A percentile compares a stretch with the other conserved stretches of the same genome.
These are phyloP conservation scores for Russula dissimulans DNA, from an alignment of 768 basidiomycete species.

Conservation along the genomic window DNA sequence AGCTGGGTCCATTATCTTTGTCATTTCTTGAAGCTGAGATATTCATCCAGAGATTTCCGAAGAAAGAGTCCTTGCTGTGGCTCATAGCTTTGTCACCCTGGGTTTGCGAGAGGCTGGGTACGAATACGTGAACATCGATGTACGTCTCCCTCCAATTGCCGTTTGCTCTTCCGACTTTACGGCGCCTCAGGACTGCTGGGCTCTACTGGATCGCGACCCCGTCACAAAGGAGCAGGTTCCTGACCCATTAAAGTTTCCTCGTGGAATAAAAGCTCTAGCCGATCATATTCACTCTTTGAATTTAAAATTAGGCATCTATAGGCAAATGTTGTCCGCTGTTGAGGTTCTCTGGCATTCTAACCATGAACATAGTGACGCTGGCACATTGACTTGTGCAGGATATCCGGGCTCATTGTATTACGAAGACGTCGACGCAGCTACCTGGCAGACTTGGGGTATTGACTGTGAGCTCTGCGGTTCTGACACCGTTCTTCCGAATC, in stretches of 20 bases:
- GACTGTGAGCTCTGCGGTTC: conserved; percentile 29
- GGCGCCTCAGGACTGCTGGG: conserved; percentile 15
- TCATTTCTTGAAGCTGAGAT: neutral
- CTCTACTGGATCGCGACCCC: conserved; percentile 18
- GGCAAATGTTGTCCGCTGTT: conserved; percentile 24
- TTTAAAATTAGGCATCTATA: conserved; percentile 44
- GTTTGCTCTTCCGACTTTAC: neutral
- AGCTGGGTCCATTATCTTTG: neutral
- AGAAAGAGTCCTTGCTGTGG: conserved; percentile 5
- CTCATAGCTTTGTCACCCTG: conserved; percentile 12
- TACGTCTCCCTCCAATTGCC: neutral
- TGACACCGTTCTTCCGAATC: neutral
- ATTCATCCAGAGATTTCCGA: conserved; percentile 7
- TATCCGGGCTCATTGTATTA: conserved; percentile 47
- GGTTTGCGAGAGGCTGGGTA: conserved; percentile 16
- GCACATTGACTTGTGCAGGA: conserved; percentile 43
- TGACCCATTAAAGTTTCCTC: conserved; percentile 45
- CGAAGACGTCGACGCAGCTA: conserved; percentile 41
- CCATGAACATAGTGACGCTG: conserved; percentile 36
- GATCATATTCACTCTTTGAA: conserved; percentile 38
- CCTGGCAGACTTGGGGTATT: conserved; percentile 45
- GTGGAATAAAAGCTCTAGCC: conserved; percentile 39
- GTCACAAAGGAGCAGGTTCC: conserved; percentile 37
- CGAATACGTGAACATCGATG: conserved; percentile 19
- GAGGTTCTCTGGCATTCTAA: neutral